Evolutionary conservation across 2,329 filamentous ascomycete species (phyloP).

Genomic region (Amesomyces nigricolor): DNA sequence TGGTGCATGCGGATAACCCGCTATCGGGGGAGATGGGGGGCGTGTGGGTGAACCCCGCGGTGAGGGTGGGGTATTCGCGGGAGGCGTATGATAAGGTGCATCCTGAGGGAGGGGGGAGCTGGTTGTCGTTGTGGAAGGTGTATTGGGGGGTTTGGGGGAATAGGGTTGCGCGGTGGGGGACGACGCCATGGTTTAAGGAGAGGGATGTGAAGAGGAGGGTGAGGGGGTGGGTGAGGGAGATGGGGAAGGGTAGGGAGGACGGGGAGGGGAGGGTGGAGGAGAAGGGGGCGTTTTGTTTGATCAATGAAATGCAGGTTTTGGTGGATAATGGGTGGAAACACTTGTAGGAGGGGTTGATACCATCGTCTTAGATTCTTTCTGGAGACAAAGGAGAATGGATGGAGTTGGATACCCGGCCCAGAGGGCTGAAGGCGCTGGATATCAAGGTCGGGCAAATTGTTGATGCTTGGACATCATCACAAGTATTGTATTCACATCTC

Average conservation of each 20-base stretch:
- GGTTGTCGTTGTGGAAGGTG: slow-evolving; percentile 43
- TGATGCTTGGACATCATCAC: too few relatives aligned
- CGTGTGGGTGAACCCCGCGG: slow-evolving; percentile 63
- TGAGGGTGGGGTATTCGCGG: slow-evolving; percentile 60
- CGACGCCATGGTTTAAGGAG: slow-evolving; percentile 28
- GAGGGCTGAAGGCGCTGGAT: too few relatives aligned
- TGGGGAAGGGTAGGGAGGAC: slow-evolving; percentile 24
- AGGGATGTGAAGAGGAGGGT: slow-evolving; percentile 38
- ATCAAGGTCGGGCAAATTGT: too few relatives aligned
- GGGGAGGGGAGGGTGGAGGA: slow-evolving; percentile 25
- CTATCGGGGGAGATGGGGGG: slow-evolving; percentile 43
- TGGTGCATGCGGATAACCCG: slow-evolving; percentile 68
- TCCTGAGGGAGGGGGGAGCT: slow-evolving; percentile 33
- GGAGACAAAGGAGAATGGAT: too few relatives aligned
- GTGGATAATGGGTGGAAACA: slow-evolving; percentile 55
- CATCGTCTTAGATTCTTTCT: not conserved
- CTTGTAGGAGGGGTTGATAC: slow-evolving; percentile 31
- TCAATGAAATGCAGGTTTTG: slow-evolving; percentile 57
- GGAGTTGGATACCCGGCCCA: not conserved
- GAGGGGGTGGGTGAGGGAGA: slow-evolving; percentile 35
- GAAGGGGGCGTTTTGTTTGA: slow-evolving; percentile 45
- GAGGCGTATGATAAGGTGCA: slow-evolving; percentile 48
- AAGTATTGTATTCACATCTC: too few relatives aligned
- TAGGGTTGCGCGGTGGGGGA: slow-evolving; percentile 37
- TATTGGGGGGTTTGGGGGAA: slow-evolving; percentile 55